These are phyloP conservation scores for Pestalotiopsis sp. DNA, from an alignment of 2,329 filamentous ascomycete species.

Conservation along the genomic window DNA sequence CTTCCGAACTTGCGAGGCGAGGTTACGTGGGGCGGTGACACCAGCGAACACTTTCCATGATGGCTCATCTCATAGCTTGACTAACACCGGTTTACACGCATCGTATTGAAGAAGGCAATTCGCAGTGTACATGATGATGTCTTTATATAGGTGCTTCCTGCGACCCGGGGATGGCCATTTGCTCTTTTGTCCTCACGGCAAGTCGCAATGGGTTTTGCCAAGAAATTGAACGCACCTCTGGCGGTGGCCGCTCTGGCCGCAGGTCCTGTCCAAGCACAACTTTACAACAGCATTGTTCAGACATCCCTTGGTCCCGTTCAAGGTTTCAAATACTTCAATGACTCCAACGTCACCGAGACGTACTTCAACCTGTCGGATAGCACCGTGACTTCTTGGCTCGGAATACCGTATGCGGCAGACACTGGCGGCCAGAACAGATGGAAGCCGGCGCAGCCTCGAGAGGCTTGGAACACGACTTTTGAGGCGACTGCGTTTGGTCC, in stretches of 20 bases:
- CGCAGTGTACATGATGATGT: too few species aligned
- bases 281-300: slow-evolving; percentile 1
- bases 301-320: background rate
- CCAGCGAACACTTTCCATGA: too few species aligned
- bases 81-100: too few species aligned
- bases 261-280: background rate
- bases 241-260: background rate
- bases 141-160: too few species aligned
- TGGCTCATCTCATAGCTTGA: too few species aligned
- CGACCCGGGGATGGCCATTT: too few species aligned
- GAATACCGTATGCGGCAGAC: slow-evolving; percentile 27
- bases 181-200: too few species aligned
- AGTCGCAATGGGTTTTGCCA: background rate
- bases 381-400: slow-evolving; percentile 7
- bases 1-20: too few species aligned
- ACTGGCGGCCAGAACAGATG: slow-evolving; percentile 20
- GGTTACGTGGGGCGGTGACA: too few species aligned
- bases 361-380: slow-evolving; percentile 1
- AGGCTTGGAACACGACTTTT: slow-evolving; percentile 16
- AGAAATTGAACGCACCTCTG: background rate
- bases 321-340: slow-evolving; percentile 6
- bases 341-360: background rate
- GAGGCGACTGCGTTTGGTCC: slow-evolving; percentile 23
- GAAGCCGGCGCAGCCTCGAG: slow-evolving; percentile 17
- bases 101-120: too few species aligned